Base-by-base conservation (phyloP, 192 early-diverging fungal genomes). In the Entomortierella beljakovae region DNA sequence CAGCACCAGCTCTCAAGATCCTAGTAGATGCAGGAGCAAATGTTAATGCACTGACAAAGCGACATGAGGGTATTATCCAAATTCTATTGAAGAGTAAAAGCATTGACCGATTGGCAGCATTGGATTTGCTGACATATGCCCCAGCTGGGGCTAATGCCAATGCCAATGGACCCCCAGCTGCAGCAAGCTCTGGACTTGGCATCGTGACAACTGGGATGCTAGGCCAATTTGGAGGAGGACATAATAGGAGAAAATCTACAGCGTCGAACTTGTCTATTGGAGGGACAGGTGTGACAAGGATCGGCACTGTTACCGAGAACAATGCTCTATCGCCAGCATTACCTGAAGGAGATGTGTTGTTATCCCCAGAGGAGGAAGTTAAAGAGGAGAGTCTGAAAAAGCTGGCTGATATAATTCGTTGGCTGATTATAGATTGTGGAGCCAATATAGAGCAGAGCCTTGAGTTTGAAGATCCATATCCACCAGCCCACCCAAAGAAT, bases 11-110 rank as follows among this genome's bases (percentile, higher is more conserved):
- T 13, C 75, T 79, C 55, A 79, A 79, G 75, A 79, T 79, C 38
- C 46, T 79, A 57, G 68, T 70, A 40, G 75, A 79, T 65, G 75
- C 75, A 28, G 75, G 75, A 22, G 75, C 75, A 22, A 68, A 79
- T 52, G 75, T 79, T 37, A 79, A 79, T 49, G 67, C 75, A 2
- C 25, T 79, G 51, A 79, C 75, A 3, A 79, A 70, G 35, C 60
- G 75, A 37, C 61, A 61, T 1, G 75, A 79, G 40, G 67, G 75
- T 4, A 57, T 79, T 20, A 61, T 79, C 16, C 75, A 79, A 25
- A 62, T 79, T 16, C 26, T 79, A 46, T 23, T 79, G 49, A 79
- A 79, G 62, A 79, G 75, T 50, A 79, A 79, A 68, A 79, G 75
- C 28, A 79, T 79, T 29, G 75, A 79, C 46, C 66, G 75, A 26